Percentiles rank a stretch among this genome's conserved stretches.
These are phyloP conservation scores for Lactarius sanguifluus DNA, from an alignment of 768 basidiomycete genomes.

Conservation along the genomic window DNA sequence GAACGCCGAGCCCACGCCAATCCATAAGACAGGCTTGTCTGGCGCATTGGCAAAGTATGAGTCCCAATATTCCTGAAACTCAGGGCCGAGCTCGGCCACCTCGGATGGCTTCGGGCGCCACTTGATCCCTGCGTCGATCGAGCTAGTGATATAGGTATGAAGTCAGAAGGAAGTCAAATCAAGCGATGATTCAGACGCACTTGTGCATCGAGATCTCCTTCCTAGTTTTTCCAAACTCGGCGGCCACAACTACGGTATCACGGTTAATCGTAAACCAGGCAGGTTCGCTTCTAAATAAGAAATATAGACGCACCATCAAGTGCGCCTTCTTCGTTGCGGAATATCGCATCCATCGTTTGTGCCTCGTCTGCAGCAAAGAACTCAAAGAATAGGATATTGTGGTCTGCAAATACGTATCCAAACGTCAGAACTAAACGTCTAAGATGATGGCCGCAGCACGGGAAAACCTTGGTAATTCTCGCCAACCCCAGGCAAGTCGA, in stretches of 20 bases:
- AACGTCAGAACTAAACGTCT: background rate
- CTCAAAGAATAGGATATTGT: constrained; percentile 24
- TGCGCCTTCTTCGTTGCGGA: constrained; percentile 21
- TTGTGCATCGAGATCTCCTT: constrained; percentile 54
- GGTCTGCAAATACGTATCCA: constrained; percentile 17
- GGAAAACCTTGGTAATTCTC: constrained; percentile 40
- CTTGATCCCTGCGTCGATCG: constrained; percentile 54
- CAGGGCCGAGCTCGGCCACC: constrained; percentile 48
- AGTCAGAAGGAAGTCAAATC: no score
- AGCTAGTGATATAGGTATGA: background rate
- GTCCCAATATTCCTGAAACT: constrained; percentile 50
- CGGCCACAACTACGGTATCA: constrained; percentile 35
- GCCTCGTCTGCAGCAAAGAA: constrained; percentile 23
- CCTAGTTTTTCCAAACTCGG: constrained; percentile 41
- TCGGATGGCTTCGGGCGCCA: constrained; percentile 54
- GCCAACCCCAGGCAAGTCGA: constrained; percentile 44
- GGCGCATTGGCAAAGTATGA: constrained; percentile 49
- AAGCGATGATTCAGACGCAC: constrained; percentile 28
- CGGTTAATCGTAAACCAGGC: background rate
- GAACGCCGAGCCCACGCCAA: constrained; percentile 46
- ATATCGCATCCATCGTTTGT: constrained; percentile 29
- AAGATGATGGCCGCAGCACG: background rate
- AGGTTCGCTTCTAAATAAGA: background rate
- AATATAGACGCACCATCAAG: constrained; percentile 22
- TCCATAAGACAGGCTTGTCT: constrained; percentile 55